Evolutionary conservation across 305 asterid species (phyloP).

Genomic region (Fraxinus greggii): DNA sequence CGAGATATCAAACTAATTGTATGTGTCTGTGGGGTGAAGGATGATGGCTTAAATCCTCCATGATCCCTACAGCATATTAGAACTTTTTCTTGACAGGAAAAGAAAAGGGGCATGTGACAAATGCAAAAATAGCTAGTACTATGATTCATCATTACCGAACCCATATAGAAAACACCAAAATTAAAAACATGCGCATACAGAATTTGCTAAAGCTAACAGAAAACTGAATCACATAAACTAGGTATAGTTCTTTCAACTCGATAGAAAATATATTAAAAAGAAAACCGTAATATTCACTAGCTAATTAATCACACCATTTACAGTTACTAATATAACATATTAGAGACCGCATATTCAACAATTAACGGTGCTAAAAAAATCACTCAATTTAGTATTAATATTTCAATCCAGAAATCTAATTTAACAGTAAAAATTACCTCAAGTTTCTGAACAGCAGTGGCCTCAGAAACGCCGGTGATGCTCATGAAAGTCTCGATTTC

Average conservation of each 20-base stretch:
- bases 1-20: not conserved
- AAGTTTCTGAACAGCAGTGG: conserved; percentile 60
- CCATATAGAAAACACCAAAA: not conserved
- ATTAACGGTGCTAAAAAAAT: not conserved
- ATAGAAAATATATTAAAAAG: not conserved
- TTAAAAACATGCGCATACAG: not conserved
- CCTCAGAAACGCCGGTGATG: conserved; percentile 76
- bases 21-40: not conserved
- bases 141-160: not conserved
- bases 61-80: not conserved
- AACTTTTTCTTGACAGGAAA: not conserved
- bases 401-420: not conserved
- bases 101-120: not conserved
- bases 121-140: not conserved
- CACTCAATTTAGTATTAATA: not conserved
- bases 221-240: not conserved
- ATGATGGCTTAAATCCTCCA: not conserved
- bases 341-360: not conserved
- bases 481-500: conserved; percentile 70
- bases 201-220: not conserved
- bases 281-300: not conserved
- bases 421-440: conserved; percentile 43
- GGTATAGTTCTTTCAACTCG: not conserved
- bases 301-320: not conserved
- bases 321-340: not conserved